Conservation (phyloP, 768 basidiomycete genomes). For the Boletus sp. region DNA sequence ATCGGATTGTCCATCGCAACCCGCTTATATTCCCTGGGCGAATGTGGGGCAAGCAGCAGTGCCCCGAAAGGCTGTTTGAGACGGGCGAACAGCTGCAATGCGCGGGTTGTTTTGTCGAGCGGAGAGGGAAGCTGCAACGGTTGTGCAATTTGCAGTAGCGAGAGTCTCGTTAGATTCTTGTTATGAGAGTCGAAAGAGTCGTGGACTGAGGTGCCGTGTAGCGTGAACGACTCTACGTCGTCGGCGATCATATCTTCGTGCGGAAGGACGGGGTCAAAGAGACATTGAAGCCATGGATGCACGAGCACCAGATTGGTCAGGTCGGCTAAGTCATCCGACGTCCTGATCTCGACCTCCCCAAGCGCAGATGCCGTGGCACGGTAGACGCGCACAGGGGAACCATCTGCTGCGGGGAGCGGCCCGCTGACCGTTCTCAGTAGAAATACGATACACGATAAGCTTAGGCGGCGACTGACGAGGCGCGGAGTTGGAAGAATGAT, state of each 20-base stretch:
- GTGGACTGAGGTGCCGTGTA: not conserved
- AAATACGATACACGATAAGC: conserved; percentile 15
- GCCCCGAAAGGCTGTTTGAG: conserved; percentile 18
- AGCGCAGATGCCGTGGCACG: conserved; percentile 12
- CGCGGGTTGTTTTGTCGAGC: conserved; percentile 15
- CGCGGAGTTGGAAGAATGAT: conserved; percentile 10
- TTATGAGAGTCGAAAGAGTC: not conserved
- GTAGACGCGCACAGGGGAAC: conserved; percentile 5
- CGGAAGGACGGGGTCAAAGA: conserved; percentile 15
- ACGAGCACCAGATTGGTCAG: conserved; percentile 17
- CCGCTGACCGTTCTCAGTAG: conserved; percentile 8
- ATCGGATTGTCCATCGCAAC: conserved; percentile 18
- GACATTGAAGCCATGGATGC: conserved; percentile 17
- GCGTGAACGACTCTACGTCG: conserved; percentile 3
- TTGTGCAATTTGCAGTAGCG: not conserved
- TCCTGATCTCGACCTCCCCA: conserved; percentile 11
- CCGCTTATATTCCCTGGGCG: conserved; percentile 15
- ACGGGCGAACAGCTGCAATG: conserved; percentile 12
- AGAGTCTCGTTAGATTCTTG: not conserved
- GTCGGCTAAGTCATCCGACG: conserved; percentile 4
- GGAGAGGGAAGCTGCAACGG: conserved; percentile 9
- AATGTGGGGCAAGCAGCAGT: conserved; percentile 9
- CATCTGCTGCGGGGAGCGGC: not conserved
- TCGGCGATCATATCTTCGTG: conserved; percentile 20
- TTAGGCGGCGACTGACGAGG: conserved; percentile 17